These are phyloP conservation scores for Daldinia grandis DNA, from an alignment of 495 filamentous ascomycete species.

Conservation along the genomic window DNA sequence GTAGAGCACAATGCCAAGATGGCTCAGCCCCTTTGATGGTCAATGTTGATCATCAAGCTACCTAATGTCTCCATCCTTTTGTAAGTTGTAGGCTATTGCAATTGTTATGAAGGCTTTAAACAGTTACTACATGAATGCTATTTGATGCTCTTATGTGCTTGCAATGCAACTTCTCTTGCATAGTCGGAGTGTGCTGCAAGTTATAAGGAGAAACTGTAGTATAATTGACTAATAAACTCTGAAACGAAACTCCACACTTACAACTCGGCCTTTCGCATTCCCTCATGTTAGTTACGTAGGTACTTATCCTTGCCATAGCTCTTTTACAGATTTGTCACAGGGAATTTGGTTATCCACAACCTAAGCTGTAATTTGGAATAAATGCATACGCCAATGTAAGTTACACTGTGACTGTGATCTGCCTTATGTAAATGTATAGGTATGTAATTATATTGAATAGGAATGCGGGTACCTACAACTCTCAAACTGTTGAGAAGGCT, in stretches of 20 bases:
- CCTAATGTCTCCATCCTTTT: neutral
- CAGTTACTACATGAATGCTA: neutral
- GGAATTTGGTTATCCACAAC: neutral
- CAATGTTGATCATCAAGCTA: constrained; percentile 13
- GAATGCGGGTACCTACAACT: no score
- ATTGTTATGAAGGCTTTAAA: neutral
- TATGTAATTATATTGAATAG: no score
- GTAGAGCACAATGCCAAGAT: constrained; percentile 29
- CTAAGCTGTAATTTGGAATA: neutral
- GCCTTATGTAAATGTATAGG: no score
- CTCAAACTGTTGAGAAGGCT: neutral
- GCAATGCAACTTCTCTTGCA: neutral
- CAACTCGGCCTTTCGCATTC: neutral
- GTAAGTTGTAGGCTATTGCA: constrained; percentile 3
- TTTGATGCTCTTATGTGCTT: neutral
- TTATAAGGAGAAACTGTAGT: neutral
- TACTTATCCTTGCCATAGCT: neutral
- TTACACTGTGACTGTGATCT: no score
- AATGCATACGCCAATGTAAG: neutral
- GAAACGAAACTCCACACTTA: neutral
- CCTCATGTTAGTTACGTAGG: neutral
- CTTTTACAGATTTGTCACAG: neutral
- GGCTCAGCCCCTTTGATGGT: constrained; percentile 30
- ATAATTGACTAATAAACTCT: constrained; percentile 3
- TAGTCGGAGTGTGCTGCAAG: neutral